These are phyloP conservation scores for Puccinia horiana DNA, from an alignment of 1,284 basidiomycete species.

Conservation along the genomic window DNA sequence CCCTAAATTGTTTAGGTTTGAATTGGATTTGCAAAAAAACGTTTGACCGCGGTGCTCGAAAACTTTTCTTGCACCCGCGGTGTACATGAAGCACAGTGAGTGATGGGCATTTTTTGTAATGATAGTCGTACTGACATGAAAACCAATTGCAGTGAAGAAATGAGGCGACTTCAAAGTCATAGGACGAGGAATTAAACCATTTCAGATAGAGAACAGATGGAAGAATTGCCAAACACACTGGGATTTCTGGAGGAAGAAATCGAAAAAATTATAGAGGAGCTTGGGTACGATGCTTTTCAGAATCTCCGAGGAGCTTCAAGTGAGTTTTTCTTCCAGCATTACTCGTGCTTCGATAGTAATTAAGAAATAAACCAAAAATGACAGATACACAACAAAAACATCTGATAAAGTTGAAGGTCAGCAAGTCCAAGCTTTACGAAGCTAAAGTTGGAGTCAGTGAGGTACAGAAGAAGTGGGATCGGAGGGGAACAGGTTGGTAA, in stretches of 20 bases:
- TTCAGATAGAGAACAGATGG: neutral
- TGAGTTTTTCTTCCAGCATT: neutral
- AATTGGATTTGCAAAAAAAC: no score
- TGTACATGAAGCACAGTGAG: slow-evolving; percentile 7
- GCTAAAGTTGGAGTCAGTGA: neutral
- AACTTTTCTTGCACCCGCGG: no score
- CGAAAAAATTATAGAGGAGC: neutral
- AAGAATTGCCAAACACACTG: neutral
- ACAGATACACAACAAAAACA: neutral
- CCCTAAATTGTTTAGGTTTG: no score
- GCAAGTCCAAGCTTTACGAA: slow-evolving; percentile 23
- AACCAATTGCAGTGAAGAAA: neutral
- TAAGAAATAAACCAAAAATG: neutral
- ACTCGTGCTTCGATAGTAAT: neutral
- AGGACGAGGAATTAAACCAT: neutral
- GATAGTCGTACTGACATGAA: neutral
- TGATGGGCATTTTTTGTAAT: neutral
- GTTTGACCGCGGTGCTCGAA: no score
- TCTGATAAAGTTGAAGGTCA: neutral
- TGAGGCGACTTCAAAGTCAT: neutral
- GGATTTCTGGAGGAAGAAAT: neutral
- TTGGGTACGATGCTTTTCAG: neutral
- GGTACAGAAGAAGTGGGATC: neutral
- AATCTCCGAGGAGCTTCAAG: neutral
- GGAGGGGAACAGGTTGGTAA: neutral